Evolutionary conservation across 2,329 filamentous ascomycete species (phyloP).

Genomic region (Xylariaceae sp.): DNA sequence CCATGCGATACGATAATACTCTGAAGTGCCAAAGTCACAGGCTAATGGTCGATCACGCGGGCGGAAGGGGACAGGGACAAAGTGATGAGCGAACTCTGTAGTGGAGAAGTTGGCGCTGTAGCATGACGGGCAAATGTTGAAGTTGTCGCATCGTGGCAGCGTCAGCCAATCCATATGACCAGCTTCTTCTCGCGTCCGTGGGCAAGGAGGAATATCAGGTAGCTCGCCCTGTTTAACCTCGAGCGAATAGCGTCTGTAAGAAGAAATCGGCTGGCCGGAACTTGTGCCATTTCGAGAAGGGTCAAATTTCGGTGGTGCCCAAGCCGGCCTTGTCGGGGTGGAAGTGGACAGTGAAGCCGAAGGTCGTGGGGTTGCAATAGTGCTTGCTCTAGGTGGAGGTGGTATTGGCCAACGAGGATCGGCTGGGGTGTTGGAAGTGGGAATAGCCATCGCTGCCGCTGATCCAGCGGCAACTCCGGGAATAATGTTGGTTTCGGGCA

Average conservation of each 20-base stretch:
- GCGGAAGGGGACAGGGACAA: conserved; percentile 60
- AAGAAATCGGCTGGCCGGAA: conserved; percentile 44
- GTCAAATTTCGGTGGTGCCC: conserved; percentile 48
- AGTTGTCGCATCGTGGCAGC: conserved; percentile 64
- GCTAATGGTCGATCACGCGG: conserved; percentile 56
- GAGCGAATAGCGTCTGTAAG: conserved; percentile 55
- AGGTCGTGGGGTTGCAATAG: conserved; percentile 19
- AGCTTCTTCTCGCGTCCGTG: conserved; percentile 58
- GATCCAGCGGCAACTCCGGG: conserved; percentile 19
- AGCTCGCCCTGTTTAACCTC: conserved; percentile 44
- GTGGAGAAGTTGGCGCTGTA: conserved; percentile 66
- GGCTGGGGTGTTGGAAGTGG: conserved; percentile 10
- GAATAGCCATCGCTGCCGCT: conserved; percentile 9
- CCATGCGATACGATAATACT: conserved; percentile 85
- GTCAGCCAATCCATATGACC: conserved; percentile 79
- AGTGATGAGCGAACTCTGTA: conserved; percentile 65
- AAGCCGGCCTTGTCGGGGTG: conserved; percentile 33
- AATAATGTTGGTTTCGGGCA: conserved; percentile 15
- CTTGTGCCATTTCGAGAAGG: conserved; percentile 29
- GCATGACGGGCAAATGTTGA: conserved; percentile 82
- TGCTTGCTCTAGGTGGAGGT: conserved; percentile 16
- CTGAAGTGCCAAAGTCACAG: conserved; percentile 75
- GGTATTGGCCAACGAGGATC: conserved; percentile 15
- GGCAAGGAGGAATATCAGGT: conserved; percentile 63
- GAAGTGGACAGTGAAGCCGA: conserved; percentile 21